Conservation (phyloP, 768 basidiomycete genomes). For the Tephrocybe rancida region DNA sequence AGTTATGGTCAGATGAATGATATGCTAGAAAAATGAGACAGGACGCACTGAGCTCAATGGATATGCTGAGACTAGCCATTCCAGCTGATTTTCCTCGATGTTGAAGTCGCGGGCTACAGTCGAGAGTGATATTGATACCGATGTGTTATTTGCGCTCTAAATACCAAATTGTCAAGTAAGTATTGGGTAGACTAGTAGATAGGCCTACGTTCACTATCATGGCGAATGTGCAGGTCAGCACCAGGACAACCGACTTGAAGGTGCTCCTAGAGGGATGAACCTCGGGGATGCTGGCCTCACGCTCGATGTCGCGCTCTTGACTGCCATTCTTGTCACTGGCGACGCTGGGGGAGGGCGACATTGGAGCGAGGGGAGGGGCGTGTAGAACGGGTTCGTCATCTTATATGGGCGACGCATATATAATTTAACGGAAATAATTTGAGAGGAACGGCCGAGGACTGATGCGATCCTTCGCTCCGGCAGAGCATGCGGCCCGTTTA, state of each 20-base stretch:
- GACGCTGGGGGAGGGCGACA: slow-evolving; percentile 11
- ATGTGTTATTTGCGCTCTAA: slow-evolving; percentile 45
- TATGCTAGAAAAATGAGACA: not conserved
- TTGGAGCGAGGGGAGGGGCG: slow-evolving; percentile 1
- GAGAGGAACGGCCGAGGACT: not conserved
- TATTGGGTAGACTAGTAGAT: not conserved
- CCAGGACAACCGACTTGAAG: slow-evolving; percentile 21
- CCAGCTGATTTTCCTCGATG: slow-evolving; percentile 52
- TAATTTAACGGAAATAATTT: not conserved
- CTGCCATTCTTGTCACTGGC: slow-evolving; percentile 12
- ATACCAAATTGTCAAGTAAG: not conserved
- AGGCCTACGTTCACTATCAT: slow-evolving; percentile 27
- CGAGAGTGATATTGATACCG: slow-evolving; percentile 54
- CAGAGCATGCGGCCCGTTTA: no score
- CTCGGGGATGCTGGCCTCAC: not conserved
- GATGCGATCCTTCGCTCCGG: slow-evolving; percentile 11
- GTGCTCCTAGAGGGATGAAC: slow-evolving; percentile 15
- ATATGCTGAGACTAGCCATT: slow-evolving; percentile 73
- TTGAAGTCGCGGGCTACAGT: slow-evolving; percentile 51
- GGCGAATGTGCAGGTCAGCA: slow-evolving; percentile 27
- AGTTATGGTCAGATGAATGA: not conserved
- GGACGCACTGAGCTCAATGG: slow-evolving; percentile 60
- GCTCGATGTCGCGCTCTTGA: slow-evolving; percentile 4
- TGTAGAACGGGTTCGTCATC: not conserved
- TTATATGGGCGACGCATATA: not conserved